Base-by-base conservation (phyloP, 2,329 filamentous ascomycete species). In the Pezicula neosporulosa region DNA sequence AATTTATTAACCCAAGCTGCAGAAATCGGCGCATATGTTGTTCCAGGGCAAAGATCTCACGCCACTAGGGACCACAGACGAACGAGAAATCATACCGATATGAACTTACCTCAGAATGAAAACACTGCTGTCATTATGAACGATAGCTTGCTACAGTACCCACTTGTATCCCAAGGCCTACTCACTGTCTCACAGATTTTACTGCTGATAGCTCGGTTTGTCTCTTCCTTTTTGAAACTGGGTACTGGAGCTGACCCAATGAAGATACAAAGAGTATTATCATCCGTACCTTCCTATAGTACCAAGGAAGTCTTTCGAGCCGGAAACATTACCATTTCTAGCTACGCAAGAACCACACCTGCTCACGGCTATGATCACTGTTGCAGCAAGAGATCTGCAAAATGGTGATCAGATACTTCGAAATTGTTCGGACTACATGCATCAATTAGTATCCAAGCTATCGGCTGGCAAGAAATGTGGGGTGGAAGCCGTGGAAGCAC, bases 241-340 rank as follows among this genome's bases (percentile, higher is more conserved):
- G 71, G 80, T 70, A 62, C 69, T 53, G 71, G 73, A 13, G 77
- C 68, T 83, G 38, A 70, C 83, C 16, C 38, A 33, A 8, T 2
- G 10, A 35, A 81, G 83, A 27, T 88, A 86, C 58, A 81, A 80
- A 50, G 73, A 83, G 51, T 76, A 82, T 54, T 88, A 86, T 56
- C 85, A 89, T 58, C 80, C 82, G 1, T 87, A 85, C 68, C 85
- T 86, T 47, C 85, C 85, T 1, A 69, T 89, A 35, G 84, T 85
- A 0, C 81, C 85, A 10, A 73, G 75, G 19, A 76, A 77, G 49
- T 81, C 82, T 36, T 84, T 88, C 53, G 76, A 82, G 48, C 72
- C 76, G 3, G 67, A 69, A 1, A 72, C 76, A 19, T 68, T 88
- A 9, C 71, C 78, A 24, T 70, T 76, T 16, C 81, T 82, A 55